phyloP scores from a whole-genome alignment of 2,329 filamentous ascomycete species.

The Drechslerella coelobrocha region DNA sequence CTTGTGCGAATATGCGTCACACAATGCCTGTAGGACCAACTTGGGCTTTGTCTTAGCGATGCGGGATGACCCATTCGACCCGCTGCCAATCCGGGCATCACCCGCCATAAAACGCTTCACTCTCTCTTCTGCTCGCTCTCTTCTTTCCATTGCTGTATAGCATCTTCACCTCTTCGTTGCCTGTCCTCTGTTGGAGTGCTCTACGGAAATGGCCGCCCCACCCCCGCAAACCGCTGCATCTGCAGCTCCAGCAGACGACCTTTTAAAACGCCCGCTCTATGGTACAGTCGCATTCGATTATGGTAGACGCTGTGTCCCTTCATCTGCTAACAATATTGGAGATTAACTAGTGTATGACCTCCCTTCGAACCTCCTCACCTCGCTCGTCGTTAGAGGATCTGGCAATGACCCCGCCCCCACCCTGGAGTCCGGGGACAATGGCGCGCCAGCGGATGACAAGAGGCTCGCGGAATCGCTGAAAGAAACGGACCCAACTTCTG shows the following conservation, averaged over 20 bases:
- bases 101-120: constrained; percentile 28
- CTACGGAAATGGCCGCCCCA: constrained; percentile 39
- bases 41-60: background rate
- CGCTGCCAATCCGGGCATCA: background rate
- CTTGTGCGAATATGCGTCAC: background rate
- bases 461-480: constrained; percentile 53
- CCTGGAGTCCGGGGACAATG: constrained; percentile 55
- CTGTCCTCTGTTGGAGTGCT: constrained; percentile 24
- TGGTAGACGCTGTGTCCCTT: too few species aligned
- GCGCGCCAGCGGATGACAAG: constrained; percentile 53
- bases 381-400: constrained; percentile 68
- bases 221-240: constrained; percentile 27
- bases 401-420: constrained; percentile 56
- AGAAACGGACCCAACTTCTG: constrained; percentile 57
- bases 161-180: constrained; percentile 18
- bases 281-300: constrained; percentile 53
- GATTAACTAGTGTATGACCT: constrained; percentile 75
- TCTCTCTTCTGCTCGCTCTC: constrained; percentile 9
- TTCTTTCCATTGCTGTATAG: constrained; percentile 21
- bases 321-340: constrained; percentile 49
- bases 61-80: constrained; percentile 1
- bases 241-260: constrained; percentile 56
- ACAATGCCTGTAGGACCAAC: background rate
- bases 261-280: constrained; percentile 59
- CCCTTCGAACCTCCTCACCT: constrained; percentile 73